Evolutionary conservation across 148 eudicot genomes (phyloP), one percentile per base, ranked within the genome.

Genomic region (Camellia granthamiana): DNA sequence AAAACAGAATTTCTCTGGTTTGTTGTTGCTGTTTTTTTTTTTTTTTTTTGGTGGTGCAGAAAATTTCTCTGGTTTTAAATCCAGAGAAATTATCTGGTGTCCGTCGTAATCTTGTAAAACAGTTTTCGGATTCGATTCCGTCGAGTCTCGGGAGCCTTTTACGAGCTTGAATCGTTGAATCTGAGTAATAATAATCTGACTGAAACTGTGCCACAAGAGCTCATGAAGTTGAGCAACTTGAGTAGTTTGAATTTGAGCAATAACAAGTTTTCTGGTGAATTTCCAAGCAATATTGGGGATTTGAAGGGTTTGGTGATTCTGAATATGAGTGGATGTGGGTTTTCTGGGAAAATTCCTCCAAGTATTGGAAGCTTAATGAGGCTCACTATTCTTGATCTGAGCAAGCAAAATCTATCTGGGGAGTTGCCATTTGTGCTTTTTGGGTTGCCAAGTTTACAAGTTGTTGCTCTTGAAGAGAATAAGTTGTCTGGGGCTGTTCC

Each of bases 401-500:
- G 97, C 72, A 91, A 87, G 81, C 97, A 91, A 82, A 85, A 78
- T 23, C 72, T 93, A 2, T 85, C 91, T 0, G 97, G 97, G 13
- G 84, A 63, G 78, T 59, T 93, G 44, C 94, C 97, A 47, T 63
- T 78, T 81, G 94, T 88, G 84, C 75, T 93, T 18, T 87, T 85
- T 68, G 94, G 97, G 61, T 84, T 93, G 83, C 94, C 97, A 13
- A 88, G 82, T 85, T 83, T 93, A 61, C 85, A 87, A 83, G 85
- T 85, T 60, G 83, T 93, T 79, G 89, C 94, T 63, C 78, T 93
- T 82, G 90, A 91, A 60, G 94, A 93, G 72, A 93, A 93, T 78
- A 51, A 18, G 67, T 81, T 93, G 2, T 82, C 84, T 52, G 97
- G 94, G 16, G 84, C 70, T 83, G 78, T 91, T 51, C 85, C 86